These are phyloP conservation scores for Coemansia sp. DNA, from an alignment of 192 early-diverging fungal species.

Conservation along the genomic window DNA sequence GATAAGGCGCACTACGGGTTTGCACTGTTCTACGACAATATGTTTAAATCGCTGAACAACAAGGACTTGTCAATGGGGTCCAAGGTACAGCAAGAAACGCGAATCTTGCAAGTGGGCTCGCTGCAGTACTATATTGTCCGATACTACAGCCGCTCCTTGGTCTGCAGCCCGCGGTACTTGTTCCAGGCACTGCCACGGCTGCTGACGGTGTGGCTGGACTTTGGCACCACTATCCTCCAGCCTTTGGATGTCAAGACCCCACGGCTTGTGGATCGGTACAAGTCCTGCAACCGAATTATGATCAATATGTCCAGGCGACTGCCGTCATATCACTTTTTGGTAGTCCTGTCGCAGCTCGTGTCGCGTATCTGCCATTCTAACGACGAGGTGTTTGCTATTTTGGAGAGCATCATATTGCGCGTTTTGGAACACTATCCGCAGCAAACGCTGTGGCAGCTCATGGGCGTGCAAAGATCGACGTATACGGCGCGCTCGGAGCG, in stretches of 20 bases:
- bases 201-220: conserved; percentile 83
- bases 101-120: conserved; percentile 26
- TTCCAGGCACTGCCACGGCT: conserved; percentile 85
- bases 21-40: conserved; percentile 41
- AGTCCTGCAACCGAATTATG: conserved; percentile 58
- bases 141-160: conserved; percentile 58
- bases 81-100: conserved; percentile 30
- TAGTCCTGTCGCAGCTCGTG: conserved; percentile 84
- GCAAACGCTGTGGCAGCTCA: conserved; percentile 87
- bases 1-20: conserved; percentile 51
- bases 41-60: conserved; percentile 28
- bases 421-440: conserved; percentile 77
- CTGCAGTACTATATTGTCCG: conserved; percentile 54
- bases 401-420: conserved; percentile 71
- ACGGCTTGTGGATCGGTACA: conserved; percentile 53
- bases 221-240: conserved; percentile 52
- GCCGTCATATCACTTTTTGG: conserved; percentile 74
- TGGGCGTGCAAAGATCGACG: conserved; percentile 73
- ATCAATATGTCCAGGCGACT: conserved; percentile 60
- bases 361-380: conserved; percentile 83
- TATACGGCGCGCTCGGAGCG: conserved; percentile 63
- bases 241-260: conserved; percentile 44
- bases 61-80: conserved; percentile 14
- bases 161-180: conserved; percentile 74
- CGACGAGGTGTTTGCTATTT: conserved; percentile 62